Evolutionary conservation across 306 rosid genomes (phyloP), one percentile per base, ranked within the genome.

Genomic region (Cyamopsis tetragonoloba): DNA sequence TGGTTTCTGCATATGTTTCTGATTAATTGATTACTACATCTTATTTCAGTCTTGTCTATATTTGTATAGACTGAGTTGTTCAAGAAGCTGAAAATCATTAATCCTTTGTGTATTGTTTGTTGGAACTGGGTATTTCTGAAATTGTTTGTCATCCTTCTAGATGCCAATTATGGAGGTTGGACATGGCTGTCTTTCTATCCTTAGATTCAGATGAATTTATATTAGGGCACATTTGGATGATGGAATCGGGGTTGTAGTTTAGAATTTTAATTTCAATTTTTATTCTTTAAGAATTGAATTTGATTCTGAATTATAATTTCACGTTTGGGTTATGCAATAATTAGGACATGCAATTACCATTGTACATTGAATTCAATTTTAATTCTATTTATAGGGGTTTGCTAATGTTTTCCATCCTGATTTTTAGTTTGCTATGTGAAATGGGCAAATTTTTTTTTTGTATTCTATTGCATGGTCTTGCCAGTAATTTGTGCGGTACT

Each of bases 71-170:
- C 14, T 39, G 14, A 55, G 24, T 49, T 71, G 49, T 43, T 41
- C 17, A n/a, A 32, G 61, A 54, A 35, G 15, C 55, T 53, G 9
- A 58, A 47, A 58, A 42, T 12, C 27, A 62, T 42, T 5, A 28
- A 39, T 59, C 66, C 41, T 48, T 7, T 3, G 11, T 55, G 37
- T 43, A 18, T 66, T 62, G 48, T 47, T 68, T 89, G 84, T 75
- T 77, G 50, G 68, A 83, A 23, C 80, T 83, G 18, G 70, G 84
- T 51, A 82, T 62, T 49, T 57, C 14, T 5, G 19, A 54, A 55
- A 39, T 59, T 76, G 19, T 59, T 9, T 34, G 55, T 50, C 39
- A 56, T 56, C 69, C 65, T 66, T 66, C 8, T 58, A 27, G 28
- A 54, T 27, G 66, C 41, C 66, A 38, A 11, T 63, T 9, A 0